Conservation (phyloP, 345 rosid genomes). For the Bretschneidera sinensis region DNA sequence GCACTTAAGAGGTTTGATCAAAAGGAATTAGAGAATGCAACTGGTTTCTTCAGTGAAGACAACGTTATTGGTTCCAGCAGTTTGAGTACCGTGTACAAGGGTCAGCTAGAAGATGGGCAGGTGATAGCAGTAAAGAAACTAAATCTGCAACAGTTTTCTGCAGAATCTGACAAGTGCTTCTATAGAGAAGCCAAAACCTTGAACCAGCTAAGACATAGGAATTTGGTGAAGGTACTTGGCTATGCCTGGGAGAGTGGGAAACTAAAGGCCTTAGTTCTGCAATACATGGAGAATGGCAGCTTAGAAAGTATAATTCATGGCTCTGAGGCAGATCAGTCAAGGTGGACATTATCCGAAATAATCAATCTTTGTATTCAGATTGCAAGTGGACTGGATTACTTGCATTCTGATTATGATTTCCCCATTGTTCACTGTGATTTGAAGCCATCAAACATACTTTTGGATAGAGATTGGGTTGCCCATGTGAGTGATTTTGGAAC, state of each 20-base stretch:
- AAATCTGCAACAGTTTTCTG: slow-evolving; percentile 62
- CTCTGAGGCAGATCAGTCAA: slow-evolving; percentile 23
- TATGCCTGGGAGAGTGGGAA: slow-evolving; percentile 85
- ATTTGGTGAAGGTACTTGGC: slow-evolving; percentile 71
- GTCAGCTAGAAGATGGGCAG: slow-evolving; percentile 54
- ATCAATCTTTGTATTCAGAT: slow-evolving; percentile 46
- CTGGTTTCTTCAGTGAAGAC: slow-evolving; percentile 43
- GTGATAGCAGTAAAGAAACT: slow-evolving; percentile 68
- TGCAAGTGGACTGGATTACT: slow-evolving; percentile 66
- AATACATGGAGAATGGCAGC: slow-evolving; percentile 79
- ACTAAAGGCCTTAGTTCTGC: slow-evolving; percentile 70
- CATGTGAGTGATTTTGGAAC: slow-evolving; percentile 98
- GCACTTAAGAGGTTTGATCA: slow-evolving; percentile 54
- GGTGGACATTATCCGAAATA: slow-evolving; percentile 46
- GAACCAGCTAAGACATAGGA: slow-evolving; percentile 65
- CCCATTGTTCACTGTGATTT: slow-evolving; percentile 86
- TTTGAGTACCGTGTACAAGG: slow-evolving; percentile 82
- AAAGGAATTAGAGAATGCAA: slow-evolving; percentile 56
- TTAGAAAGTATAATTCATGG: slow-evolving; percentile 56
- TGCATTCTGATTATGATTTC: slow-evolving; percentile 67
- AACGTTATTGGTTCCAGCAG: slow-evolving; percentile 70
- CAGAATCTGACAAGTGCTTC: slow-evolving; percentile 68
- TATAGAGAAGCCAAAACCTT: slow-evolving; percentile 69
- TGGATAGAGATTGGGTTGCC: slow-evolving; percentile 57
- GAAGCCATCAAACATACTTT: slow-evolving; percentile 80